Evolutionary conservation across 208 protist genomes (phyloP), one percentile per base, ranked within the genome.

Genomic region (Trypanosoma brucei): DNA sequence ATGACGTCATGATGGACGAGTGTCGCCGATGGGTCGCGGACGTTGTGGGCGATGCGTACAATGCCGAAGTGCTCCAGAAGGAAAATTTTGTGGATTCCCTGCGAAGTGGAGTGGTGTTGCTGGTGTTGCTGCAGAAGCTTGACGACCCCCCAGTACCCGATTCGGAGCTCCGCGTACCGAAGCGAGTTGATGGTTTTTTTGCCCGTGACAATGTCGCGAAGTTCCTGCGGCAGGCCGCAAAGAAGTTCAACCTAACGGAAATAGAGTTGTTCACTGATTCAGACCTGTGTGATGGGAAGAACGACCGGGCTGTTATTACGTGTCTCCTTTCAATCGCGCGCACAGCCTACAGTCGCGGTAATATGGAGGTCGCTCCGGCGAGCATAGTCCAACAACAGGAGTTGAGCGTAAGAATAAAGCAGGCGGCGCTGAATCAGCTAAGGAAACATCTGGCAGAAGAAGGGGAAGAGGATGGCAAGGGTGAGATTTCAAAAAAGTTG

Each of bases 241-340:
- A 49, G 39, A 69, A 52, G 3, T 93, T 76, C 57, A 42, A 71
- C 33, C 69, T 93, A 8, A 42, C 76, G 2, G 81, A 88, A 38
- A 75, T 77, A 36, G 76, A 88, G 39, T 60, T 90, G 2, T 93
- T 93, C 67, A 90, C 79, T 33, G 81, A 81, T 63, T 81, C 83
- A 0, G 86, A 93, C 60, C 62, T 93, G 1, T 84, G 80, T 44
- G 86, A 93, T 62, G 75, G 59, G 9, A 90, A 93, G 51, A 73
- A 85, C 52, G 83, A 88, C 42, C 71, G 87, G 6, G 76, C 79
- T 55, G 84, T 93, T 0, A 76, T 93, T 31, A 93, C 87, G 13
- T 93, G 81, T 61, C 62, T 93, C 22, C 75, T 93, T 60, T 50
- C 78, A 9, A 84, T 90, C 48, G 79, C 86, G 0, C 75, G 77